Base-by-base conservation (phyloP, 257 asterid genomes). In the Misopates orontium region DNA sequence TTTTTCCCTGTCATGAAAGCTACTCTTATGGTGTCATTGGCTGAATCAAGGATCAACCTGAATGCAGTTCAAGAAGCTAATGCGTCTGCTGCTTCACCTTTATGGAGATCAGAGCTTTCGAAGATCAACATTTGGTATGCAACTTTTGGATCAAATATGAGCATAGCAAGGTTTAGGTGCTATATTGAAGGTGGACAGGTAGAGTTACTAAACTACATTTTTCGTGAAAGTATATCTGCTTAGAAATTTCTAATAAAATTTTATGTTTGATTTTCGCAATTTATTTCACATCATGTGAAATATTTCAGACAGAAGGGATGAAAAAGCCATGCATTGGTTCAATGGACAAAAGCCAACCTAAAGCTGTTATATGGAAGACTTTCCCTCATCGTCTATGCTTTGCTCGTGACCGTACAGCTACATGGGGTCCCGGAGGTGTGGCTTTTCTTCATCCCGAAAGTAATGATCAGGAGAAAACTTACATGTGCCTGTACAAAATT, bases 391-490 rank as follows among this genome's bases (percentile, higher is more conserved):
- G 96, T 20, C 68, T 93, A 62, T 90, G 87, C 84, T 93, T 90
- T 66, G 99, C 75, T 75, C 89, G 83, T 55, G 99, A 87, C 5
- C 32, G 54, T 60, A 83, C 95, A 1, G 72, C 70, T 36, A 86
- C 96, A 10, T 93, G 99, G 99, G 99, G 99, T 66, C 85, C 88
- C 1, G 99, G 99, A 59, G 97, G 99, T 62, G 96, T 87, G 78
- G 97, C 99, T 71, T 93, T 93, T 73, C 90, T 93, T 71, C 80
- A 87, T 59, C 99, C 99, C 31, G 76, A 71, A 68, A 79, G 86
- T 73, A 78, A 75, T 73, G 56, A 21, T 63, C 70, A 77, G 60
- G 97, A 90, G 68, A 86, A 84, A 82, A 67, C 91, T 66, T 57
- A 80, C 80, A 18, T 83, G 83, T 79, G 95, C 87, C 71, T 93